Conservation (phyloP, 169 alveolate genomes). For the Eimeria falciformis region DNA sequence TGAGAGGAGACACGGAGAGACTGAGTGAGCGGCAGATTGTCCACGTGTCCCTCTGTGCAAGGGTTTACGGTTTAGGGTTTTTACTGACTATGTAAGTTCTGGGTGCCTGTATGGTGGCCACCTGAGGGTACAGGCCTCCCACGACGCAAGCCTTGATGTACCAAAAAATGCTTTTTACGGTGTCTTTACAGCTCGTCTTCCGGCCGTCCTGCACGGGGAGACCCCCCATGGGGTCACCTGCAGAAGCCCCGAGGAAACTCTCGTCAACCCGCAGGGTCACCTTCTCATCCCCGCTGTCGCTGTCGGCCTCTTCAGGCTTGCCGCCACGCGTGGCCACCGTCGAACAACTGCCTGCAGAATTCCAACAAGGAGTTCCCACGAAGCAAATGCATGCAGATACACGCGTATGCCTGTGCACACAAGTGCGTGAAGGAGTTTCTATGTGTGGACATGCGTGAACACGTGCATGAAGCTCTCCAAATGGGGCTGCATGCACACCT, state of each 20-base stretch:
- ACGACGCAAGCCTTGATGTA: constrained; percentile 71
- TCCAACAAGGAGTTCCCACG: too few species aligned
- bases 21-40: background rate
- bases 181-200: background rate
- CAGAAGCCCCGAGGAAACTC: background rate
- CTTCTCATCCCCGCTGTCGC: constrained; percentile 48
- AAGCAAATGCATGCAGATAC: too few species aligned
- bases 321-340: too few species aligned
- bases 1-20: too few species aligned
- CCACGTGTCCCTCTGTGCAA: background rate
- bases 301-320: constrained; percentile 7
- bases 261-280: constrained; percentile 32
- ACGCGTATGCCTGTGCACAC: too few species aligned
- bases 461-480: background rate
- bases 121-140: constrained; percentile 75
- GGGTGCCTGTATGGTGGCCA: constrained; percentile 69
- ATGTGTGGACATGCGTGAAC: background rate
- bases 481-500: background rate
- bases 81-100: constrained; percentile 56
- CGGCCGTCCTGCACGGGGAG: background rate
- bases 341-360: too few species aligned
- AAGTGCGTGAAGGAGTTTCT: background rate
- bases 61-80: background rate
- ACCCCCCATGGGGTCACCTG: background rate
- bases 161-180: constrained; percentile 54